Evolutionary conservation across 805 yeast species (phyloP).

Genomic region (Kazachstania psychrophila): DNA sequence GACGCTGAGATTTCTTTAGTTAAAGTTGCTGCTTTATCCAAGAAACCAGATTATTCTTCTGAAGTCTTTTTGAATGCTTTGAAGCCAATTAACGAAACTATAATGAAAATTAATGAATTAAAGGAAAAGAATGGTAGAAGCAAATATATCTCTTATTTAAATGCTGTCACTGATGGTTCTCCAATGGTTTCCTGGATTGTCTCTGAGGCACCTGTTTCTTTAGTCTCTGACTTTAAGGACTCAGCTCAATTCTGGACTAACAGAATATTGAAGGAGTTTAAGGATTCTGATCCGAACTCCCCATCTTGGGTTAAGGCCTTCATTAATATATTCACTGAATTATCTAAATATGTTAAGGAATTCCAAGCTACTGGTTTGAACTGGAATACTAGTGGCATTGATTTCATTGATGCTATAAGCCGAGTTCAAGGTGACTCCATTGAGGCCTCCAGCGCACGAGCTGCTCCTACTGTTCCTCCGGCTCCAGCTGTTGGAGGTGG

Average conservation of each 20-base stretch:
- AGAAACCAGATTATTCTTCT: slow-evolving; percentile 54
- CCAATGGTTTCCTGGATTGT: slow-evolving; percentile 90
- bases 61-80: slow-evolving; percentile 48
- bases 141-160: slow-evolving; percentile 58
- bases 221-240: slow-evolving; percentile 76
- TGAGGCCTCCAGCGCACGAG: slow-evolving; percentile 2
- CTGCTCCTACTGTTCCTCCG: slow-evolving; percentile 30
- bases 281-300: slow-evolving; percentile 57
- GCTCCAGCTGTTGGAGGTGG: slow-evolving; percentile 28
- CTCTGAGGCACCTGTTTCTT: slow-evolving; percentile 62
- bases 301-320: slow-evolving; percentile 75
- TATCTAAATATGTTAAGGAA: slow-evolving; percentile 66
- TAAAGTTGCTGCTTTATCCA: slow-evolving; percentile 46
- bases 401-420: slow-evolving; percentile 38
- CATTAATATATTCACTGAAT: slow-evolving; percentile 53
- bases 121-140: slow-evolving; percentile 72
- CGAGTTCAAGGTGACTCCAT: slow-evolving; percentile 15
- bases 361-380: slow-evolving; percentile 76
- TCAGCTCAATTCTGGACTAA: slow-evolving; percentile 92
- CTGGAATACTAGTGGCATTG: slow-evolving; percentile 59
- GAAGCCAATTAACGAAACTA: slow-evolving; percentile 56
- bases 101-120: slow-evolving; percentile 47
- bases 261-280: slow-evolving; percentile 76
- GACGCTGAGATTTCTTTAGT: slow-evolving; percentile 50
- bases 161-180: slow-evolving; percentile 79